Base-by-base conservation (phyloP, 371 early-diverging fungal species). In the Mortierella sp. region DNA sequence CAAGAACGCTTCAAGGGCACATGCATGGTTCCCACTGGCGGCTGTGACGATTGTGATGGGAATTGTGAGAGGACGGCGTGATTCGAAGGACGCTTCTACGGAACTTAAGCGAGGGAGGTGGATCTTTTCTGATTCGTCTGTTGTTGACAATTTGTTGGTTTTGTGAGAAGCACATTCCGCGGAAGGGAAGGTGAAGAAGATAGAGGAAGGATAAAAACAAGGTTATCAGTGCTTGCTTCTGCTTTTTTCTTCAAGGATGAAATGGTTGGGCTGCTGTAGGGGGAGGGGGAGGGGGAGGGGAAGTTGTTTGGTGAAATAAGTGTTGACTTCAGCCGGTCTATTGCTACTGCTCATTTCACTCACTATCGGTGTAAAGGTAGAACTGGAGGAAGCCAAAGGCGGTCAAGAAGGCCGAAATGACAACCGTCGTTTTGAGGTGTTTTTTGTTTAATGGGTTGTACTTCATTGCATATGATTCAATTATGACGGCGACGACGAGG, bases 11-110 rank as follows among this genome's bases (percentile, higher is more conserved):
- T 92, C 93, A 28, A 93, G 83, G 0, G 92, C 89, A 70, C 93
- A 94, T 28, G 90, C 78, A 70, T 94, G 93, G 63, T 93, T 93
- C 3, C 89, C 89, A 74, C 92, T 93, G 28, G 91, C 91, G 6
- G 91, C 94, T 1, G 93, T 92, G 26, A 92, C 89, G 34, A 94
- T 92, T 6, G 93, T 94, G 28, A 81, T 79, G 6, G 76, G 81
- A 34, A 78, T 44, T 9, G 26, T 45, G 1, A 84, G 57, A 0
- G 75, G 77, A 10, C 73, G 77, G 10, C 31, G 78, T 34, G 80
- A 80, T 45, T 84, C 84, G 47, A 79, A 42, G 31, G 65, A 72
- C 28, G 79, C 73, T 9, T 82, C 76, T 19, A 82, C 50, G 1
- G 79, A 76, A n/a, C 45, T 81, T 72, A 77, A 75, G 48, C 38